Percentiles rank a stretch among this genome's conserved stretches.
Conservation (phyloP, 306 rosid genomes). For the Rosa chinensis region DNA sequence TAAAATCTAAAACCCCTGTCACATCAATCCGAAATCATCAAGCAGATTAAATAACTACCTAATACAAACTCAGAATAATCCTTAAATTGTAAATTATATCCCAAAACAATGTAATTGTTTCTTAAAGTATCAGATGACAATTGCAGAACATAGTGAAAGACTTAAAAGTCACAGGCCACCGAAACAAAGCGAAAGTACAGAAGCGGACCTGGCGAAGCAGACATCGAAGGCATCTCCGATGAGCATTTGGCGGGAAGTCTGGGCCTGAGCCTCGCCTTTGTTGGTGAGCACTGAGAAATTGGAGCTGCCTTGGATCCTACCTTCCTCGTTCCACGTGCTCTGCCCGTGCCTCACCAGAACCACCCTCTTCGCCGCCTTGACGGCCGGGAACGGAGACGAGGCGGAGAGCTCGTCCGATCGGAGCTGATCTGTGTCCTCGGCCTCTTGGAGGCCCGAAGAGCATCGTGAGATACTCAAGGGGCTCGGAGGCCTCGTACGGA, state of each 20-base stretch:
- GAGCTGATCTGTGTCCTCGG: conserved; percentile 32
- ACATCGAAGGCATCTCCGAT: conserved; percentile 65
- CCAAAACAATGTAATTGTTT: not conserved
- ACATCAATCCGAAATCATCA: not conserved
- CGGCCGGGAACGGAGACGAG: conserved; percentile 43
- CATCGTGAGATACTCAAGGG: conserved; percentile 34
- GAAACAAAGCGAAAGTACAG: not conserved
- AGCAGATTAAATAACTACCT: not conserved
- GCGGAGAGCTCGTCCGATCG: conserved; percentile 29
- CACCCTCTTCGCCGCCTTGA: conserved; percentile 67
- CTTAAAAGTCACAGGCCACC: not conserved
- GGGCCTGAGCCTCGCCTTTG: conserved; percentile 90
- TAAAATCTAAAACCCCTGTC: not conserved
- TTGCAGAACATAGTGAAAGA: not conserved
- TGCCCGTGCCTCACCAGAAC: conserved; percentile 92
- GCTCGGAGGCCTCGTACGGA: not conserved
- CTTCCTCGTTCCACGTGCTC: conserved; percentile 97
- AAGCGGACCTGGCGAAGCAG: conserved; percentile 70
- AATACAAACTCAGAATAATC: not conserved
- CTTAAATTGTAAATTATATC: not conserved
- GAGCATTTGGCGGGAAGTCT: conserved; percentile 86
- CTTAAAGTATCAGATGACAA: not conserved
- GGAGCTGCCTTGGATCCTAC: conserved; percentile 94
- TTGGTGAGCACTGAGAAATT: conserved; percentile 77
- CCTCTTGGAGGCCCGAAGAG: conserved; percentile 50